Evolutionary conservation across 2,329 filamentous ascomycete species (phyloP), one percentile per base, ranked within the genome.

Genomic region (Colletotrichum navitas): DNA sequence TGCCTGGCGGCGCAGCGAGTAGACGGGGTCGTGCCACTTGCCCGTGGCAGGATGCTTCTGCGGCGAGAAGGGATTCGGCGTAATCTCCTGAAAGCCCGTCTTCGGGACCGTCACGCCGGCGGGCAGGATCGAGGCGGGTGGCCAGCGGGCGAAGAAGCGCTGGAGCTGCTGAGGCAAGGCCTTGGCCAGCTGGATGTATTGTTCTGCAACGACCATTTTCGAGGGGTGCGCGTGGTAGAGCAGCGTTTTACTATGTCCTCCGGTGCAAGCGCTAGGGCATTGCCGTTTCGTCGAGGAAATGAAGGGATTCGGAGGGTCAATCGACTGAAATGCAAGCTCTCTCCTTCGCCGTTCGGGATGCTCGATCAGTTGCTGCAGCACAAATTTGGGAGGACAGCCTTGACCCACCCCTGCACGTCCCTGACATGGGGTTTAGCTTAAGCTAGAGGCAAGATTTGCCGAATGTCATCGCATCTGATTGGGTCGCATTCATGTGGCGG

Each of bases 81-180:
- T 85, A 79, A 85, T 83, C 77, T 84, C 83, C 77, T 89, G 87
- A 84, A 85, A 91, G 68, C 81, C 82, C 74, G 83, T 86, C 82
- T 79, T 83, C 74, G 84, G 76, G 75, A 82, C 77, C 60, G 81
- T 78, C 61, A 83, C 79, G 69, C 81, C 81, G 61, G 81, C 79
- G 71, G 87, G 81, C 72, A 89, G 83, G 78, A 91, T 87, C 76
- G 88, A 81, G 63, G 84, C 88, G 59, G 95, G 94, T 52, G 96
- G 96, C 81, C 95, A 98, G 75, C 93, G 92, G 68, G 92, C 92
- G 82, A 99, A 93, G 88, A 99, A 98, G 78, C 91, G 90, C 79
- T 92, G 89, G 56, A 99, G 89, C 51, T 92, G 92, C 65, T 89
- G 85, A 11, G 94, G 96, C 51, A 98, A 90, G 75, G 88, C 85